Conservation (phyloP, 2,329 filamentous ascomycete species). For the Penicillium brasilianum region DNA sequence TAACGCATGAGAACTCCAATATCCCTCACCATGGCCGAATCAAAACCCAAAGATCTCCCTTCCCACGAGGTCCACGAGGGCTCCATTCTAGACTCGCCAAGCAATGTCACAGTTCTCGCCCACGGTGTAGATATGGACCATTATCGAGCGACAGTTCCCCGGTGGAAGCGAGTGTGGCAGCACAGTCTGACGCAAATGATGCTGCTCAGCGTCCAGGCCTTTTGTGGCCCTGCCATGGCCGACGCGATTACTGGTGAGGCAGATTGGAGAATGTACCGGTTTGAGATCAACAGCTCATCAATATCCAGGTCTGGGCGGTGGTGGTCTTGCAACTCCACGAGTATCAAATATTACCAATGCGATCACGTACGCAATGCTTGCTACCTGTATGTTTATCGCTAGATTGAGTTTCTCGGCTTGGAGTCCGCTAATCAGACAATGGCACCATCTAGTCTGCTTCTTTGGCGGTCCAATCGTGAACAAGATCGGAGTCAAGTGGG, state of each 20-base stretch:
- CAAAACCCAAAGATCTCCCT: not conserved
- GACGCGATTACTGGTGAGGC: constrained; percentile 46
- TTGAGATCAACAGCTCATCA: not conserved
- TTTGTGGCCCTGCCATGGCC: constrained; percentile 50
- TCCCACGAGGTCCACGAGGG: not conserved
- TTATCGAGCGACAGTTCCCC: constrained; percentile 37
- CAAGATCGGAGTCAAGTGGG: constrained; percentile 55
- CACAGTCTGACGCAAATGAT: constrained; percentile 58
- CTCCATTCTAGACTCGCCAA: not conserved
- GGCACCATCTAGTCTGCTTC: constrained; percentile 40
- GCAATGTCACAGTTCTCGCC: constrained; percentile 22
- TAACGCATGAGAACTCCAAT: too few species aligned
- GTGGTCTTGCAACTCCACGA: constrained; percentile 52
- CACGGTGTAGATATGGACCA: constrained; percentile 41
- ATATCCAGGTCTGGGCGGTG: constrained; percentile 47
- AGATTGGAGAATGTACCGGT: not conserved
- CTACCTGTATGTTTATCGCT: constrained; percentile 30
- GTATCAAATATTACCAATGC: constrained; percentile 51
- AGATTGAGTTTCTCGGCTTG: not conserved
- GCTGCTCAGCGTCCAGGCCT: constrained; percentile 54
- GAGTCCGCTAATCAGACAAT: not conserved
- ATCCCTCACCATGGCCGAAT: not conserved
- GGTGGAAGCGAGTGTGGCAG: constrained; percentile 54
- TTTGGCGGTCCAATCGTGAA: constrained; percentile 54
- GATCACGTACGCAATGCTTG: constrained; percentile 37